phyloP scores from a whole-genome alignment of 2,329 filamentous ascomycete genomes.

The Thelonectria olida region DNA sequence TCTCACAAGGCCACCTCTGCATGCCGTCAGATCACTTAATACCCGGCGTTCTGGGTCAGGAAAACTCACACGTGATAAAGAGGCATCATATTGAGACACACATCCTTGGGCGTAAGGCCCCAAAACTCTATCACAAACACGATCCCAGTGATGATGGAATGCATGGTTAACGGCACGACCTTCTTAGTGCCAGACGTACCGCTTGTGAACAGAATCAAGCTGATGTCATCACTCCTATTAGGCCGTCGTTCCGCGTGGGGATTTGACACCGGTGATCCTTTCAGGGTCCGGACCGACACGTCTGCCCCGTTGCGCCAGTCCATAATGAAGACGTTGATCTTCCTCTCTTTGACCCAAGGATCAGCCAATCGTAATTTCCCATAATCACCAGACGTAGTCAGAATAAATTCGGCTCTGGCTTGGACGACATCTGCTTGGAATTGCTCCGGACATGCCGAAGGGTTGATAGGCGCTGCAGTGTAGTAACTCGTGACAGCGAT shows the following conservation, averaged over 20 bases:
- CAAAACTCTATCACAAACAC: constrained; percentile 63
- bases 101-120: constrained; percentile 56
- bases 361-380: constrained; percentile 49
- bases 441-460: constrained; percentile 58
- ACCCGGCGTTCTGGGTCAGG: not conserved
- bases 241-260: constrained; percentile 29
- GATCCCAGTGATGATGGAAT: constrained; percentile 61
- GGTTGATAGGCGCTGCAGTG: constrained; percentile 61
- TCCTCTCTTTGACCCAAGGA: constrained; percentile 40
- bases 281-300: constrained; percentile 44
- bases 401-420: constrained; percentile 55
- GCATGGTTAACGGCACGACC: constrained; percentile 61
- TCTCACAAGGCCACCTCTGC: constrained; percentile 60
- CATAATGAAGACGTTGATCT: constrained; percentile 51
- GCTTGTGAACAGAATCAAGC: constrained; percentile 64
- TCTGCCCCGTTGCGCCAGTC: constrained; percentile 48
- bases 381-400: constrained; percentile 54
- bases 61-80: constrained; percentile 64
- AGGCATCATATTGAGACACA: constrained; percentile 69
- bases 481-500: constrained; percentile 60
- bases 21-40: constrained; percentile 11
- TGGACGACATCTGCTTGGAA: constrained; percentile 60
- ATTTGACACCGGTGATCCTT: constrained; percentile 21
- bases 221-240: constrained; percentile 57
- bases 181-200: constrained; percentile 69